These are phyloP conservation scores for Vitis hybrid DNA, from an alignment of 177 flowering plant genomes.

Conservation along the genomic window DNA sequence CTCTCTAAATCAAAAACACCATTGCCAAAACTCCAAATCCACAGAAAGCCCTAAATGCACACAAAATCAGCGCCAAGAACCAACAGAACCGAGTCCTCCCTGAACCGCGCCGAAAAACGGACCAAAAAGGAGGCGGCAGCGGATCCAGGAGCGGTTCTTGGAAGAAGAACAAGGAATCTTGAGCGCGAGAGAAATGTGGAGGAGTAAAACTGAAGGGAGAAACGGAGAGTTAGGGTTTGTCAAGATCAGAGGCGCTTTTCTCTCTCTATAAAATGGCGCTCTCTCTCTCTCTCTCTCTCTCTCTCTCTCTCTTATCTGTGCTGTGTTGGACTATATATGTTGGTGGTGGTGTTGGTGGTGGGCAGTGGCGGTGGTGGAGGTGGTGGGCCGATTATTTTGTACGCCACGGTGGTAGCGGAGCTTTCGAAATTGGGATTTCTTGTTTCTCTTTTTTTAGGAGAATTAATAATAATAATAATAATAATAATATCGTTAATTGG, in stretches of 20 bases:
- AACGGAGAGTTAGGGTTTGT: slow-evolving; percentile 16
- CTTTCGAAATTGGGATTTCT: background rate
- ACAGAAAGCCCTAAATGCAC: slow-evolving; percentile 13
- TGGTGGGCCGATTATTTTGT: background rate
- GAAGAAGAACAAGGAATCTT: background rate
- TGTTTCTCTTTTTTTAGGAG: no score
- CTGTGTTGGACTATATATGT: background rate
- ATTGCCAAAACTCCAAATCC: slow-evolving; percentile 11
- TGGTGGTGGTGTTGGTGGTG: no score
- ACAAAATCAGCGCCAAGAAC: background rate
- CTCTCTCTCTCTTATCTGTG: background rate
- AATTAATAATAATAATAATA: no score
- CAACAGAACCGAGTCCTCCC: slow-evolving; percentile 9
- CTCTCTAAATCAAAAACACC: slow-evolving; percentile 5
- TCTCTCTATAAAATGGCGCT: slow-evolving; percentile 6
- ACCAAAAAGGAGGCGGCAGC: background rate
- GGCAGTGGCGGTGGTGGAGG: no score
- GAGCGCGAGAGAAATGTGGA: slow-evolving; percentile 1
- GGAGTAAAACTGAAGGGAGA: slow-evolving; percentile 1
- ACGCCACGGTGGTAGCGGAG: background rate
- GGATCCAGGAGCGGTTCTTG: background rate
- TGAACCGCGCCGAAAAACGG: background rate
- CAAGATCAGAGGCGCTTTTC: slow-evolving; percentile 22
- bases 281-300: slow-evolving; percentile 5
- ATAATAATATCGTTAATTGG: no score